These are phyloP conservation scores for Tagetes erecta DNA, from an alignment of 129 eudicot genomes.

Conservation along the genomic window DNA sequence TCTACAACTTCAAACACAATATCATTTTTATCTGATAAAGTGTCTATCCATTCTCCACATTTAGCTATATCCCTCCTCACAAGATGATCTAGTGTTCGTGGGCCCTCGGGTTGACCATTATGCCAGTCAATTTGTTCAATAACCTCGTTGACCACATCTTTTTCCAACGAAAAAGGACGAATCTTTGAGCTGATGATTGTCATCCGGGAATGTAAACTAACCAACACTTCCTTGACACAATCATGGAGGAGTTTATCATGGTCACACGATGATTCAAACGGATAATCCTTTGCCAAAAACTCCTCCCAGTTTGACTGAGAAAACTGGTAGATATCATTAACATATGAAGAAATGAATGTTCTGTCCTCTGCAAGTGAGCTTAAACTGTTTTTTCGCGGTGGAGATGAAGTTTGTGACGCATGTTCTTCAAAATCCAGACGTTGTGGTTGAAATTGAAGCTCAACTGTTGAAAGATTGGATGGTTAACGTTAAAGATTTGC, in stretches of 20 bases:
- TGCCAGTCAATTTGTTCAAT: slow-evolving; percentile 51
- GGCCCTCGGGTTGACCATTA: slow-evolving; percentile 37
- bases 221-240: slow-evolving; percentile 54
- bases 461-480: slow-evolving; percentile 36
- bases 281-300: slow-evolving; percentile 26
- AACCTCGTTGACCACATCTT: slow-evolving; percentile 48
- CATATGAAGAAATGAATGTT: slow-evolving; percentile 32
- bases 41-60: slow-evolving; percentile 52
- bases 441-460: slow-evolving; percentile 44
- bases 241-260: slow-evolving; percentile 49
- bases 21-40: slow-evolving; percentile 37
- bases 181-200: slow-evolving; percentile 32
- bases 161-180: slow-evolving; percentile 37
- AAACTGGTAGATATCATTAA: slow-evolving; percentile 37
- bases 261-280: slow-evolving; percentile 33
- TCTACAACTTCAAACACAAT: slow-evolving; percentile 52
- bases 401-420: slow-evolving; percentile 28
- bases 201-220: slow-evolving; percentile 30
- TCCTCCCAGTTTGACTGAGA: slow-evolving; percentile 50
- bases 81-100: slow-evolving; percentile 51
- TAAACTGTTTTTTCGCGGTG: slow-evolving; percentile 27
- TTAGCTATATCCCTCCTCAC: slow-evolving; percentile 42
- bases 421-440: slow-evolving; percentile 51
- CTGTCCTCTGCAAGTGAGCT: slow-evolving; percentile 34
- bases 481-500: slow-evolving; percentile 17